These are phyloP conservation scores for Cladosporium velox DNA, from an alignment of 2,329 filamentous ascomycete species.

Conservation along the genomic window DNA sequence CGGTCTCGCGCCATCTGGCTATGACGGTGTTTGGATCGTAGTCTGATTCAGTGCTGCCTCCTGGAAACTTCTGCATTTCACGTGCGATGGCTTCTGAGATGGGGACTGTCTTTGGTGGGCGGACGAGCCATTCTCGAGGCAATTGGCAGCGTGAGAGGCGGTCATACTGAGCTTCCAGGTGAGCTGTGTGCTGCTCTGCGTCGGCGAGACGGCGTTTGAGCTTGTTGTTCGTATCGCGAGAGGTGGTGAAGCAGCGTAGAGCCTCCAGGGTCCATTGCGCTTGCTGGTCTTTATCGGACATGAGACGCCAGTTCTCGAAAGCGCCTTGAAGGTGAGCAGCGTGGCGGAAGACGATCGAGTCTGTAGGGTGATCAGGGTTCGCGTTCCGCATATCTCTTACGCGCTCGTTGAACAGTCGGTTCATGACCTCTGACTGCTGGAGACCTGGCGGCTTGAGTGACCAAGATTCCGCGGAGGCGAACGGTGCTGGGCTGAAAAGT, in stretches of 20 bases:
- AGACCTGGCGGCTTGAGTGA: slow-evolving; percentile 73
- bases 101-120: slow-evolving; percentile 40
- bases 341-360: slow-evolving; percentile 69
- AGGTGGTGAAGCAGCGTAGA: slow-evolving; percentile 47
- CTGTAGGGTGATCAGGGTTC: slow-evolving; percentile 36
- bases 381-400: slow-evolving; percentile 37
- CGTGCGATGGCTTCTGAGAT: slow-evolving; percentile 40
- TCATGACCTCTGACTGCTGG: slow-evolving; percentile 71
- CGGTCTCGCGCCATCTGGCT: slow-evolving; percentile 32
- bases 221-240: slow-evolving; percentile 41
- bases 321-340: slow-evolving; percentile 74
- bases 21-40: slow-evolving; percentile 35
- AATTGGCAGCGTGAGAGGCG: slow-evolving; percentile 37
- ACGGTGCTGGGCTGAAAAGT: slow-evolving; percentile 77
- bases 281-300: slow-evolving; percentile 53
- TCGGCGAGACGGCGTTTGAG: slow-evolving; percentile 42
- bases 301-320: slow-evolving; percentile 72
- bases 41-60: slow-evolving; percentile 24
- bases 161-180: slow-evolving; percentile 42
- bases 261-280: slow-evolving; percentile 51
- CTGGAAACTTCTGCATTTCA: slow-evolving; percentile 26
- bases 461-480: slow-evolving; percentile 77
- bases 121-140: slow-evolving; percentile 37
- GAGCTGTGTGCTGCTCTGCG: slow-evolving; percentile 45
- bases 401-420: slow-evolving; percentile 32